phyloP scores from a whole-genome alignment of 2,329 filamentous ascomycete species.

The Hymenoscyphus occultus region DNA sequence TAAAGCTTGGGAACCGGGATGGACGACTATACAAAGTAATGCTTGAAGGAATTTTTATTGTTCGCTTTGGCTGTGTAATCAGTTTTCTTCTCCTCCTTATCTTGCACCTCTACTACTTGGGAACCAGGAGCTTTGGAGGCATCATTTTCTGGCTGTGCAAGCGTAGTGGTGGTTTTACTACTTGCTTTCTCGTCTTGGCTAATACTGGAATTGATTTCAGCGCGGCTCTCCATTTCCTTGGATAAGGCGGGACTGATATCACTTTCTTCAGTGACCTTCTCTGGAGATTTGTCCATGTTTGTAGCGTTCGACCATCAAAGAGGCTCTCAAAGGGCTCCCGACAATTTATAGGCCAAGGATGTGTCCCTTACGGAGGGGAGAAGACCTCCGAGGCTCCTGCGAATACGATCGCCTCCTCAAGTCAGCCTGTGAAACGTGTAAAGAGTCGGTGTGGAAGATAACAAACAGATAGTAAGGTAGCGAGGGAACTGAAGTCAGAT shows the following conservation, averaged over 20 bases:
- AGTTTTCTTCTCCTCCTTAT: constrained; percentile 11
- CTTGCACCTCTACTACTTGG: neutral
- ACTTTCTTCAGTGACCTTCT: neutral
- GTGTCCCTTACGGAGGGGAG: neutral
- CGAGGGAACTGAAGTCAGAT: neutral
- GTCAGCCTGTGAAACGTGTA: neutral
- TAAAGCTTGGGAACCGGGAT: neutral
- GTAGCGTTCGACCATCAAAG: neutral
- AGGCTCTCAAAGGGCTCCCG: neutral
- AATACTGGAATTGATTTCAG: neutral
- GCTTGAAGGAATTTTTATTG: constrained; percentile 25
- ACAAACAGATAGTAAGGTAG: neutral
- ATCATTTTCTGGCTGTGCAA: neutral
- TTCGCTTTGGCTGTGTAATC: constrained; percentile 31
- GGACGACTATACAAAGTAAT: constrained; percentile 25
- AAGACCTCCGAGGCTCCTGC: neutral
- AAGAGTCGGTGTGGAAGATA: neutral
- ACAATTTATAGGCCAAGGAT: neutral
- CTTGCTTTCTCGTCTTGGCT: neutral
- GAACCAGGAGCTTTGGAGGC: neutral
- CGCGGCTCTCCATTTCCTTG: neutral
- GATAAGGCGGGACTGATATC: neutral
- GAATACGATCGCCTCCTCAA: neutral
- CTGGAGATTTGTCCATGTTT: neutral
- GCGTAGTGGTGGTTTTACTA: neutral